Evolutionary conservation across 2,329 filamentous ascomycete genomes (phyloP).

Genomic region (Thelonectria discophora): DNA sequence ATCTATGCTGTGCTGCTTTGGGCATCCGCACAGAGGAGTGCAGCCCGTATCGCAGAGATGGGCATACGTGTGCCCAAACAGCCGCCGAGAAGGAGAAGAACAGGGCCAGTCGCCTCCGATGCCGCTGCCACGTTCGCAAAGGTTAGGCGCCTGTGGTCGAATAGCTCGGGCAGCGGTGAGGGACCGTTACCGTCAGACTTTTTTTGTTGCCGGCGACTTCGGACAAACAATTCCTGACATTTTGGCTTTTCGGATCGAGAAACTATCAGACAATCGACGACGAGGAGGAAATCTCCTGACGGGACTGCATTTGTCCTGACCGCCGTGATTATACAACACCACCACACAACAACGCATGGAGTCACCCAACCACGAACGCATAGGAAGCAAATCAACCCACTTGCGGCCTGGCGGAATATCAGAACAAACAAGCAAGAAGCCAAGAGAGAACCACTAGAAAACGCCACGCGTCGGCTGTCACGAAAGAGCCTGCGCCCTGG

Average conservation of each 20-base stretch:
- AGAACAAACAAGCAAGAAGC: not conserved
- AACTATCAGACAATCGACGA: not conserved
- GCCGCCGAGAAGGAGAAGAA: not conserved
- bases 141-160: conserved; percentile 2
- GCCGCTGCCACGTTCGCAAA: conserved; percentile 17
- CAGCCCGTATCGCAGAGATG: not conserved
- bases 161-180: conserved; percentile 11
- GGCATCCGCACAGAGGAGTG: not conserved
- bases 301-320: conserved; percentile 3
- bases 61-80: not conserved
- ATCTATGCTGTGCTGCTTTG: conserved; percentile 1
- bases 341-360: not conserved
- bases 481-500: not conserved
- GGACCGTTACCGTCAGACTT: conserved; percentile 1
- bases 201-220: not conserved
- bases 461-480: conserved; percentile 8
- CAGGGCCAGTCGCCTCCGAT: not conserved
- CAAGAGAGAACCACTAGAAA: not conserved
- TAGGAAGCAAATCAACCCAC: not conserved
- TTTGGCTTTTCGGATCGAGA: not conserved
- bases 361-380: not conserved
- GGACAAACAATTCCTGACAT: conserved; percentile 3
- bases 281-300: not conserved
- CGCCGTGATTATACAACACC: not conserved
- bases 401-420: not conserved